Conservation (phyloP, 768 basidiomycete species). For the Neoboletus magnificus region DNA sequence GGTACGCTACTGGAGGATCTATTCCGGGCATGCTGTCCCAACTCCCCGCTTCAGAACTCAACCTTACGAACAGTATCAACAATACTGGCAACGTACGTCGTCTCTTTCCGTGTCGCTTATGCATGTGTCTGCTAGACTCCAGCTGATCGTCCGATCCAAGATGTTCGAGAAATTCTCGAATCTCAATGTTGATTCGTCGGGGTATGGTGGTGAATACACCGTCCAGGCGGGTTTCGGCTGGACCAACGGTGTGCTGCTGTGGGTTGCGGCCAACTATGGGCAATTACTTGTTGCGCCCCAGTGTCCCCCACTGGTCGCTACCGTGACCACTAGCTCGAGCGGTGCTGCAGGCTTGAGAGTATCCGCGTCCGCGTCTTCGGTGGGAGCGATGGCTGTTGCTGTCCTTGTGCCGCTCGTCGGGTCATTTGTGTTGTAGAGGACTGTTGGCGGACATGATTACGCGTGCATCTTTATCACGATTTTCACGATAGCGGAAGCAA, state of each 20-base stretch:
- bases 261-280: conserved; percentile 70
- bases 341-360: neutral
- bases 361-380: neutral
- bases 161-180: conserved; percentile 91
- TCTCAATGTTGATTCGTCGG: conserved; percentile 73
- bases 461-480: too few species aligned
- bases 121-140: neutral
- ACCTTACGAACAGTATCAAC: conserved; percentile 59
- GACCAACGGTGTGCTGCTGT: conserved; percentile 82
- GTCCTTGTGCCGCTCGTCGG: conserved; percentile 2
- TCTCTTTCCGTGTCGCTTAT: neutral
- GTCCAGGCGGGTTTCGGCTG: conserved; percentile 88
- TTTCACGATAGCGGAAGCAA: neutral
- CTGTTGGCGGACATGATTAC: neutral
- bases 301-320: conserved; percentile 50
- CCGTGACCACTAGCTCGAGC: neutral
- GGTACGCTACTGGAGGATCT: conserved; percentile 86
- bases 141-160: conserved; percentile 31
- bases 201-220: conserved; percentile 82
- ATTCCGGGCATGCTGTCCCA: conserved; percentile 67
- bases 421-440: neutral
- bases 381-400: neutral
- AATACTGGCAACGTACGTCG: conserved; percentile 74
- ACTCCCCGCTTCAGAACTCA: conserved; percentile 66
- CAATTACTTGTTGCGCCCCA: conserved; percentile 52